Evolutionary conservation across 2,329 filamentous ascomycete species (phyloP), one percentile per base, ranked within the genome.

Genomic region (Elsinoe arachidis): DNA sequence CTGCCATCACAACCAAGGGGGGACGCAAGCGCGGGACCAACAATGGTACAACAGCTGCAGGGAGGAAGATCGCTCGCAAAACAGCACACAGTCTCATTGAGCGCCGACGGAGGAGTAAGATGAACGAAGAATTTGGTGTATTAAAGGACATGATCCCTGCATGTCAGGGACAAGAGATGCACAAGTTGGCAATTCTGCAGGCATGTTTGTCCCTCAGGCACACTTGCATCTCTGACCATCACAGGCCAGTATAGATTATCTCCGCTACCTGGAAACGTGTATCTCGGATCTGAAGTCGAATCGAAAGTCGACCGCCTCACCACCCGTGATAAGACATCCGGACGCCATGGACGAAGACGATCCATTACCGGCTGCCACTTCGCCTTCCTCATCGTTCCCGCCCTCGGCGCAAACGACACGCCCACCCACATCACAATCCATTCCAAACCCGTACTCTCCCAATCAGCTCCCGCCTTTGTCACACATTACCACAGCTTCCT

Each of bases 91-190:
- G 90, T 67, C 74, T 97, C 63, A 99, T 97, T 64, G 93, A 99
- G 74, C 80, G 93, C 46, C 78, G 92, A 58, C 78, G 93, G 65
- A 80, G 93, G 61, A 95, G 89, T 11, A 99, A 97, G 77, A 99
- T 97, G 92, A 97, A 99, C 65, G 92, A 97, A 70, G 93, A 97
- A 73, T 97, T 97, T 74, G 87, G 84, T 1, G 87, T 95, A 14
- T 75, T 97, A 63, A 97, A 97, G 74, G 82, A 86, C 65, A 90
- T 99, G 88, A 95, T 97, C 58, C 93, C 93, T 0, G 92, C 93
- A 1, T 97, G 93, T 71, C 84, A 82, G n/a, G 91, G 90, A 5
- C 82, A 85, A 63, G 92, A 97, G 67, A 97, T 97, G 93, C 93
- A 97, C 72, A 99, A 99, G 73, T 76, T 97, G 58, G 90, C 91